These are phyloP conservation scores for Arabidopsis lyrata DNA, from an alignment of 441 rosid species.

Conservation along the genomic window DNA sequence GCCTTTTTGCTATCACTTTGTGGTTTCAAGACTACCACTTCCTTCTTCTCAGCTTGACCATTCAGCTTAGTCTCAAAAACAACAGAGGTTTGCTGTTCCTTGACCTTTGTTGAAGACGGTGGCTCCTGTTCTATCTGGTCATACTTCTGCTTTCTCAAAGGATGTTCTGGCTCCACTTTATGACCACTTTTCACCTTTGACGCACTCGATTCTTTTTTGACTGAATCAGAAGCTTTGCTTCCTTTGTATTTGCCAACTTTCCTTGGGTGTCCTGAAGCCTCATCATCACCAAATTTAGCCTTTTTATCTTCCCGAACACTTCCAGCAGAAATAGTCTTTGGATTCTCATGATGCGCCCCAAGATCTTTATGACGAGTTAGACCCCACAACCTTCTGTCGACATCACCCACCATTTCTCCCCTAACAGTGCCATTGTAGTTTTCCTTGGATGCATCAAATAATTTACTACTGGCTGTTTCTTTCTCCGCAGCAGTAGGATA, in stretches of 20 bases:
- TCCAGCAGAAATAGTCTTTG: slow-evolving; percentile 53
- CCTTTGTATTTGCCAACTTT: slow-evolving; percentile 57
- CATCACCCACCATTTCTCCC: slow-evolving; percentile 52
- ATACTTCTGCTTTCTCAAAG: slow-evolving; percentile 53
- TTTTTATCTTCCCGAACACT: slow-evolving; percentile 66
- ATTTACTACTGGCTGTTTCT: slow-evolving; percentile 46
- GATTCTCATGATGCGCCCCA: slow-evolving; percentile 54
- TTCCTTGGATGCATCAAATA: slow-evolving; percentile 50
- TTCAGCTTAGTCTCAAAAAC: slow-evolving; percentile 61
- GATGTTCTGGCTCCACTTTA: slow-evolving; percentile 51
- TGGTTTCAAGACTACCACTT: slow-evolving; percentile 52
- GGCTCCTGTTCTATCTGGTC: slow-evolving; percentile 59
- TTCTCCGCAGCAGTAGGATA: slow-evolving; percentile 47
- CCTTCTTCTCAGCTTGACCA: slow-evolving; percentile 54
- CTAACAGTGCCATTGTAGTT: slow-evolving; percentile 45
- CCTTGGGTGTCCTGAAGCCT: slow-evolving; percentile 51
- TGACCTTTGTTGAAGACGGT: slow-evolving; percentile 54
- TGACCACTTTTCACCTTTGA: slow-evolving; percentile 52
- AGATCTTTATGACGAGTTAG: slow-evolving; percentile 53
- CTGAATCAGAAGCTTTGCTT: slow-evolving; percentile 49
- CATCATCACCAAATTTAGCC: slow-evolving; percentile 50
- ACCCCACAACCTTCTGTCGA: slow-evolving; percentile 52
- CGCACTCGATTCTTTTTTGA: slow-evolving; percentile 54
- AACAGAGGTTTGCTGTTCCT: slow-evolving; percentile 52
- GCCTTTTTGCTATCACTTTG: slow-evolving; percentile 57